phyloP scores from a whole-genome alignment of 768 basidiomycete species.

The Dictyophora rubrovolvata region DNA sequence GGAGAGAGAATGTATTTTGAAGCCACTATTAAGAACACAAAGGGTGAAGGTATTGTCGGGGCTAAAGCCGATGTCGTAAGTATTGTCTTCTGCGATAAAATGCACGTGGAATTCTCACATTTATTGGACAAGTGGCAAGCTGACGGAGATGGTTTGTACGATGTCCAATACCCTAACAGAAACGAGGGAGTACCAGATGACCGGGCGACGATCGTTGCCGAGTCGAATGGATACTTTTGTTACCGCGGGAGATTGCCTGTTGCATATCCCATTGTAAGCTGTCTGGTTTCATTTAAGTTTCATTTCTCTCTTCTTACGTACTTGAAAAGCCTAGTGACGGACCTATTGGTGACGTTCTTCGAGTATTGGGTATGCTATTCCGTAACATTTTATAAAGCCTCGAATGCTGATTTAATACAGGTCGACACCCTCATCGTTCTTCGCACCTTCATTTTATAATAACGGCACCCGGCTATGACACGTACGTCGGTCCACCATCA shows the following conservation, averaged over 20 bases:
- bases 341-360: constrained; percentile 21
- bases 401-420: not conserved
- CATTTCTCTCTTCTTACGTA: not conserved
- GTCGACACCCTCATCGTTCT: constrained; percentile 25
- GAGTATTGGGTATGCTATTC: constrained; percentile 13
- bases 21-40: constrained; percentile 25
- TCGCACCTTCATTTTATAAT: constrained; percentile 25
- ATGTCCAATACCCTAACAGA: constrained; percentile 23
- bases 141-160: constrained; percentile 29
- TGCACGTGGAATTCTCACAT: not conserved
- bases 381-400: not conserved
- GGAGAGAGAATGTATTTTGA: constrained; percentile 28
- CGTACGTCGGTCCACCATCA: constrained; percentile 12
- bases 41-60: constrained; percentile 23
- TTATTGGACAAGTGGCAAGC: constrained; percentile 27
- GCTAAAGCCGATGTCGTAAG: constrained; percentile 27
- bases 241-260: constrained; percentile 25
- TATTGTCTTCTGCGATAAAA: not conserved
- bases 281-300: not conserved
- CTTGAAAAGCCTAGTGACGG: constrained; percentile 21
- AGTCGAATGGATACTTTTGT: constrained; percentile 20
- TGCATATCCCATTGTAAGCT: constrained; percentile 24
- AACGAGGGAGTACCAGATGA: constrained; percentile 19
- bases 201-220: constrained; percentile 22
- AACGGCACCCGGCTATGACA: constrained; percentile 25